Percentiles rank a stretch among this genome's conserved stretches.
phyloP scores from a whole-genome alignment of 345 rosid genomes.

The Murraya paniculata region DNA sequence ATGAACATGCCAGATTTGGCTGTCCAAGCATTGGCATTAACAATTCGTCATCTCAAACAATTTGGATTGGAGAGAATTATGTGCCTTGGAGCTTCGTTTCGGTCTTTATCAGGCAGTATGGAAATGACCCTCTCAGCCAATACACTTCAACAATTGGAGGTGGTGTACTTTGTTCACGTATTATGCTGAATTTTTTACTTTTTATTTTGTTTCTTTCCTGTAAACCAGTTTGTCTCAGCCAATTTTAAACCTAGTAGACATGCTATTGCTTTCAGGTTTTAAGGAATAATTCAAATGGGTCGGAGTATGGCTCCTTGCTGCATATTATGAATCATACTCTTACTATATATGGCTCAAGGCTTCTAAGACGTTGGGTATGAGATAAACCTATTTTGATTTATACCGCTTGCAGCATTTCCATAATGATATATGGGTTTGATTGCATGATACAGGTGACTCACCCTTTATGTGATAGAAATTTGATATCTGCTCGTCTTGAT shows the following conservation, averaged over 20 bases:
- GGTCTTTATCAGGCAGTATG: slow-evolving; percentile 60
- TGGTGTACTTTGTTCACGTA: slow-evolving; percentile 16
- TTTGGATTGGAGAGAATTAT: slow-evolving; percentile 89
- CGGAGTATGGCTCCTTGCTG: slow-evolving; percentile 79
- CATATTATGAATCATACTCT: slow-evolving; percentile 71
- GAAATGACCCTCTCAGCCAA: slow-evolving; percentile 89
- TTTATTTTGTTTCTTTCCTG: background rate
- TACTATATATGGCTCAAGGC: slow-evolving; percentile 84
- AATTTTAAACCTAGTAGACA: slow-evolving; percentile 7
- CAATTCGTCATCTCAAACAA: slow-evolving; percentile 66
- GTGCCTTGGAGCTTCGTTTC: slow-evolving; percentile 67
- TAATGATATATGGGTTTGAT: slow-evolving; percentile 18
- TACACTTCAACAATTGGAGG: slow-evolving; percentile 93
- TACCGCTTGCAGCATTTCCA: background rate
- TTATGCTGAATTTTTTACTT: background rate
- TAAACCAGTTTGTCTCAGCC: background rate
- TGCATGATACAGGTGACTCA: slow-evolving; percentile 69
- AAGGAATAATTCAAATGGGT: slow-evolving; percentile 76
- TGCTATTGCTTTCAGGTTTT: slow-evolving; percentile 50
- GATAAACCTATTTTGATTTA: background rate
- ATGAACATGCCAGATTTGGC: slow-evolving; percentile 85
- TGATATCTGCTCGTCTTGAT: slow-evolving; percentile 91
- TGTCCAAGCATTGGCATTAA: slow-evolving; percentile 79
- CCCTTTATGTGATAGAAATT: slow-evolving; percentile 77
- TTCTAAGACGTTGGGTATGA: slow-evolving; percentile 90